phyloP scores from a whole-genome alignment of 805 yeast genomes.

The Yarrowia sp. region DNA sequence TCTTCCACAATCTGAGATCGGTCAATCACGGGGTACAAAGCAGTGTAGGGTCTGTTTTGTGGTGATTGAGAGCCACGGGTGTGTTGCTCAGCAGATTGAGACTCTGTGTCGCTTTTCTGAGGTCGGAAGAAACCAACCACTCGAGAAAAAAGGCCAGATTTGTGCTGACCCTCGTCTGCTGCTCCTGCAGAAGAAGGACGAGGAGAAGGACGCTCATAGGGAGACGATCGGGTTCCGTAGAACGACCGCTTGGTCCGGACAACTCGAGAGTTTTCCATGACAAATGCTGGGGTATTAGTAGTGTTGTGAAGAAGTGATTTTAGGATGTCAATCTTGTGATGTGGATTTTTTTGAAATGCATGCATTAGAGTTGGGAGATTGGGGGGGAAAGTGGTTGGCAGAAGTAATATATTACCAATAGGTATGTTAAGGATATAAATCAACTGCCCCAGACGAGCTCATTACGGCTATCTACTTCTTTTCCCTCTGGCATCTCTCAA shows the following conservation, averaged over 20 bases:
- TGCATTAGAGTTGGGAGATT: background rate
- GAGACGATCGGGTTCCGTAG: background rate
- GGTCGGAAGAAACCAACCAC: constrained; percentile 13
- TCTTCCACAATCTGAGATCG: background rate
- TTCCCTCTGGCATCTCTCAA: too few species aligned
- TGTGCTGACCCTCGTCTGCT: background rate
- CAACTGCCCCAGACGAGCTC: too few species aligned
- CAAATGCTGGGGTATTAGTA: too few species aligned
- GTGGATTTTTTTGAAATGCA: constrained; percentile 17
- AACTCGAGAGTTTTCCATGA: constrained; percentile 12
- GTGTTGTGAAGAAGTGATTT: too few species aligned
- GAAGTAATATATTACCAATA: too few species aligned
- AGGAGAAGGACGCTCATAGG: background rate
- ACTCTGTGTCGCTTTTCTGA: background rate
- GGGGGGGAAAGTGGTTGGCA: too few species aligned
- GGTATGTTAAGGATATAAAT: too few species aligned
- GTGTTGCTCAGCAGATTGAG: too few species aligned
- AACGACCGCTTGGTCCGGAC: constrained; percentile 24
- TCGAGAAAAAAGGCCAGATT: constrained; percentile 5
- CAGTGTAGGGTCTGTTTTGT: background rate
- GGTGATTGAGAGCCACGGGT: background rate
- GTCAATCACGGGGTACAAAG: constrained; percentile 28
- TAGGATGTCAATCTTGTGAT: too few species aligned
- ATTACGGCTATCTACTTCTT: too few species aligned
- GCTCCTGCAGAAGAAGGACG: too few species aligned